Percentiles rank a stretch among this genome's conserved stretches.
Evolutionary conservation across 495 filamentous ascomycete genomes (phyloP).

Genomic region (Xylaria bambusicola): DNA sequence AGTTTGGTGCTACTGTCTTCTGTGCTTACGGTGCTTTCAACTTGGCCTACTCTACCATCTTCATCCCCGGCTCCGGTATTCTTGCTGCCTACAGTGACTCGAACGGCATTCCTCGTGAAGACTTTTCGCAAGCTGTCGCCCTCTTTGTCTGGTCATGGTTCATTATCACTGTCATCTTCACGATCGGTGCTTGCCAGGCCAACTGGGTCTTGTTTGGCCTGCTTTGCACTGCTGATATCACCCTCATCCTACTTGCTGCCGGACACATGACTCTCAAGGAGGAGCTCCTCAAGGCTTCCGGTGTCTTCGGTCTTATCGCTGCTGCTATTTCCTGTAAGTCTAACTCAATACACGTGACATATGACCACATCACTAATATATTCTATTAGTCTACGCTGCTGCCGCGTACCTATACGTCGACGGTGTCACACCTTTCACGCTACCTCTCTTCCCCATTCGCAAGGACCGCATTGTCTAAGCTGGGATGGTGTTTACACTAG

Average conservation of each 20-base stretch:
- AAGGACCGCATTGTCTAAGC: conserved; percentile 22
- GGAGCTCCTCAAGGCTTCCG: conserved; percentile 24
- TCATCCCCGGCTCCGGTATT: conserved; percentile 39
- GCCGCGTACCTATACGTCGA: conserved; percentile 21
- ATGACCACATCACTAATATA: neutral
- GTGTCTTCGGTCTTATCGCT: conserved; percentile 33
- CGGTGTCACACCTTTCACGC: conserved; percentile 20
- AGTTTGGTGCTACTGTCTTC: conserved; percentile 42
- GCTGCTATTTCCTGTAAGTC: conserved; percentile 35
- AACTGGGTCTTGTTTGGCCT: conserved; percentile 34
- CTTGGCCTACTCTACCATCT: conserved; percentile 40
- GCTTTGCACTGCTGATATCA: conserved; percentile 32
- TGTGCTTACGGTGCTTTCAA: conserved; percentile 41
- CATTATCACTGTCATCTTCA: conserved; percentile 42
- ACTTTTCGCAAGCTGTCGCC: conserved; percentile 37
- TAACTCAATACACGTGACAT: neutral
- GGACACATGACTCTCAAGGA: conserved; percentile 33
- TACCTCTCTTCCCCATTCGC: conserved; percentile 23
- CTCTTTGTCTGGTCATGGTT: conserved; percentile 44
- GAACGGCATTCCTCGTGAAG: conserved; percentile 23
- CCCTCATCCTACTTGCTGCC: conserved; percentile 31
- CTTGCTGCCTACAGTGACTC: conserved; percentile 35
- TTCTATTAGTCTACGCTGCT: conserved; percentile 15
- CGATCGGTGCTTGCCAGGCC: conserved; percentile 35
- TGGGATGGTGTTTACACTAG: neutral